A percentile compares a stretch with the other conserved stretches of the same genome.
Evolutionary conservation across 2,329 filamentous ascomycete genomes (phyloP).

Genomic region (Talaromyces islandicus): DNA sequence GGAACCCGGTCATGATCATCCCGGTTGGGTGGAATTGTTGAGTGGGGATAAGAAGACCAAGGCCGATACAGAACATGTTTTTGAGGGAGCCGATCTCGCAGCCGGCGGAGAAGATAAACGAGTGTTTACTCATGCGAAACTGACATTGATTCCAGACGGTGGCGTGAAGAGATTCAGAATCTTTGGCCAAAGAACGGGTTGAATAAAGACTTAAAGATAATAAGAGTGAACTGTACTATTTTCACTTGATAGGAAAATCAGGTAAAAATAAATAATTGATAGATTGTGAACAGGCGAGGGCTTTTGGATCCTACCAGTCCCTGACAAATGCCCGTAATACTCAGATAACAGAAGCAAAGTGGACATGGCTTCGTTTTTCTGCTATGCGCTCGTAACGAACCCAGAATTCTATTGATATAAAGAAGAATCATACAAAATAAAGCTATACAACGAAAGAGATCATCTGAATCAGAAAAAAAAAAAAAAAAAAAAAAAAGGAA

Average conservation of each 20-base stretch:
- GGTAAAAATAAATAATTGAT: not conserved
- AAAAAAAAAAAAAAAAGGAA: not conserved
- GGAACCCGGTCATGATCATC: constrained; percentile 28
- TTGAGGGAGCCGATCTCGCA: constrained; percentile 45
- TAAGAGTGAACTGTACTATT: not conserved
- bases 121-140: constrained; percentile 74
- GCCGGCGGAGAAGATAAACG: constrained; percentile 59
- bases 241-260: not conserved
- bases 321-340: not conserved
- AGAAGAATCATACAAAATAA: not conserved
- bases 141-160: constrained; percentile 89
- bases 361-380: not conserved
- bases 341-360: not conserved
- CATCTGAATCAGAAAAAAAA: not conserved
- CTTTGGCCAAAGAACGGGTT: constrained; percentile 53
- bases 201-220: not conserved
- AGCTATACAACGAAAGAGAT: not conserved
- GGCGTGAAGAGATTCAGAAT: constrained; percentile 83
- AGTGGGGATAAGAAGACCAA: constrained; percentile 30
- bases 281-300: not conserved
- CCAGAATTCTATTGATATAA: not conserved
- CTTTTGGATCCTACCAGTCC: not conserved
- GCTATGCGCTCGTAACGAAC: not conserved
- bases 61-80: constrained; percentile 37
- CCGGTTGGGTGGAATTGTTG: constrained; percentile 32